Conservation (phyloP, 352 stramenopile genomes). For the Phytophthora kernoviae region DNA sequence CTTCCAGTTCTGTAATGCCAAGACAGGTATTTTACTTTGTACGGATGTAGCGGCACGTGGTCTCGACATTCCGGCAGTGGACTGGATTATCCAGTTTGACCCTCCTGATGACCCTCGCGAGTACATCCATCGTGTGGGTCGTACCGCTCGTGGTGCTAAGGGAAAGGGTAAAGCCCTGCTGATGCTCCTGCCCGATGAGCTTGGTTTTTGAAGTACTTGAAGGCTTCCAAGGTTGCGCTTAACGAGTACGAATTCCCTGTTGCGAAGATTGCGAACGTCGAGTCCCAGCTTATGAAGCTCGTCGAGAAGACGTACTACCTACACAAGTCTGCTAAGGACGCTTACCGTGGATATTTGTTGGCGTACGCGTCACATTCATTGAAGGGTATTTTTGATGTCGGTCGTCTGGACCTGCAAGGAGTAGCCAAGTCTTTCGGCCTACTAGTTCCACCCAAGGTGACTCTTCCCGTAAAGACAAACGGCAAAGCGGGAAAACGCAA, state of each 20-base stretch:
- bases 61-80: slow-evolving; percentile 97
- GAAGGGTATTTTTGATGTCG: slow-evolving; percentile 99
- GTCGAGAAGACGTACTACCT: slow-evolving; percentile 99
- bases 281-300: slow-evolving; percentile 96
- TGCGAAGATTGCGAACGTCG: slow-evolving; percentile 98
- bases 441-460: slow-evolving; percentile 96
- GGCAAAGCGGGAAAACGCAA: slow-evolving; percentile 82
- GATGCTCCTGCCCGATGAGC: slow-evolving; percentile 98
- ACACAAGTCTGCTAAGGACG: slow-evolving; percentile 97
- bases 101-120: slow-evolving; percentile 98
- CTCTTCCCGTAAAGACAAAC: slow-evolving; percentile 91
- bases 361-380: slow-evolving; percentile 98
- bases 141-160: slow-evolving; percentile 86
- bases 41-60: slow-evolving; percentile 98
- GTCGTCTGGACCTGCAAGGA: slow-evolving; percentile 95
- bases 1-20: slow-evolving; percentile 98
- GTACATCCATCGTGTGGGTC: slow-evolving; percentile 96
- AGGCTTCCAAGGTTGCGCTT: slow-evolving; percentile 96
- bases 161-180: slow-evolving; percentile 95
- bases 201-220: slow-evolving; percentile 98
- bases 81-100: slow-evolving; percentile 99
- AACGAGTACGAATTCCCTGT: slow-evolving; percentile 99
- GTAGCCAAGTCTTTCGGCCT: slow-evolving; percentile 98
- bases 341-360: slow-evolving; percentile 97
- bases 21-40: slow-evolving; percentile 97